These are phyloP conservation scores for Candida argentea DNA, from an alignment of 805 yeast species.

Conservation along the genomic window DNA sequence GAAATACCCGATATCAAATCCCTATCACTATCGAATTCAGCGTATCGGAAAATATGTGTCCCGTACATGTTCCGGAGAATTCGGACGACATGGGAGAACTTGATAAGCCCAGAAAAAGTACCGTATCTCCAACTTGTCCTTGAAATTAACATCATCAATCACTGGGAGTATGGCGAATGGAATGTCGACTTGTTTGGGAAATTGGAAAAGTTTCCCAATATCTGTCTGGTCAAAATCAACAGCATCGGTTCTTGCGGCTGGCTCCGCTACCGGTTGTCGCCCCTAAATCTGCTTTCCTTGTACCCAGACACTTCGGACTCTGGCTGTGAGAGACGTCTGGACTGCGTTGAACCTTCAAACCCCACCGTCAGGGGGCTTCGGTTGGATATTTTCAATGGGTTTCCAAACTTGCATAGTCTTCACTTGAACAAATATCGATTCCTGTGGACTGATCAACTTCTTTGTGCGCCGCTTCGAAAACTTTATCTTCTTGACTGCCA, in stretches of 20 bases:
- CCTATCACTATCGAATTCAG: too few relatives aligned
- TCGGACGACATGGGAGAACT: slow-evolving; percentile 17
- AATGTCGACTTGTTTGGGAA: slow-evolving; percentile 18
- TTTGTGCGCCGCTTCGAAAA: slow-evolving; percentile 1
- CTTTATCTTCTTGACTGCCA: slow-evolving; percentile 35
- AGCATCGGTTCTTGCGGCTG: slow-evolving; percentile 29
- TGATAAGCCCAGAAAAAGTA: slow-evolving; percentile 4
- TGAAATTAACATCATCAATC: slow-evolving; percentile 19
- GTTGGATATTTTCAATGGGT: slow-evolving; percentile 32
- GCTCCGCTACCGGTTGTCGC: slow-evolving; percentile 30
- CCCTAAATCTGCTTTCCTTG: too few relatives aligned
- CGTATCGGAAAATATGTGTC: too few relatives aligned
- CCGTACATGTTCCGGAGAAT: slow-evolving; percentile 12
- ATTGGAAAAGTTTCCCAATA: slow-evolving; percentile 12
- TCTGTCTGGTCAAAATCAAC: slow-evolving; percentile 17
- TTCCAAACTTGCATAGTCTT: slow-evolving; percentile 22
- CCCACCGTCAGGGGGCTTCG: slow-evolving; percentile 24
- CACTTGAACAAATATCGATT: slow-evolving; percentile 32
- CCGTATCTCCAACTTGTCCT: slow-evolving; percentile 8
- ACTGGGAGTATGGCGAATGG: slow-evolving; percentile 27
- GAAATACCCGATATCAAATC: too few relatives aligned
- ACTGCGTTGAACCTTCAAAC: too few relatives aligned
- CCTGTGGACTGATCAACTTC: slow-evolving; percentile 24
- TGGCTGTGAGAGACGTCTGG: too few relatives aligned
- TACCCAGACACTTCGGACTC: too few relatives aligned